A percentile compares a stretch with the other conserved stretches of the same genome.
These are phyloP conservation scores for Pseudocercospora fijiensis DNA, from an alignment of 2,329 filamentous ascomycete species.

Conservation along the genomic window DNA sequence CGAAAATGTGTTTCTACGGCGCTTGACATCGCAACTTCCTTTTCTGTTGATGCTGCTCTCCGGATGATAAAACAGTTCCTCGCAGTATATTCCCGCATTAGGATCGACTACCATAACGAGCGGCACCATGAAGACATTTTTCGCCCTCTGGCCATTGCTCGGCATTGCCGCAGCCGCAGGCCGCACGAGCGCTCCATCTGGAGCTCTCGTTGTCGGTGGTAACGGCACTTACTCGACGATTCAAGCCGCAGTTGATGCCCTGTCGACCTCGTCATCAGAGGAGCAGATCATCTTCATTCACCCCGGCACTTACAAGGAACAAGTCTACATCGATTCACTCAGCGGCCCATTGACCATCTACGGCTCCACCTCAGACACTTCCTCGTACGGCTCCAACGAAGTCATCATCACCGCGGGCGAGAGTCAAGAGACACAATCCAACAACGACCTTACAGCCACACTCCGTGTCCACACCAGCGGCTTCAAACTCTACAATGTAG, in stretches of 20 bases:
- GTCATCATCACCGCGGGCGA: conserved; percentile 55
- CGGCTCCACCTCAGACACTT: conserved; percentile 57
- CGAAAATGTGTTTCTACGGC: not conserved
- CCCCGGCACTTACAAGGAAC: conserved; percentile 60
- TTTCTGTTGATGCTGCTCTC: not conserved
- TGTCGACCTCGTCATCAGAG: conserved; percentile 52
- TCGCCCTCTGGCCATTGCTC: conserved; percentile 18
- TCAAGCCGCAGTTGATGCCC: conserved; percentile 58
- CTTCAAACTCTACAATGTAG: conserved; percentile 64
- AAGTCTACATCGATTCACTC: conserved; percentile 55
- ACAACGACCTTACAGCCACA: conserved; percentile 57
- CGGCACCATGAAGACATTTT: conserved; percentile 17
- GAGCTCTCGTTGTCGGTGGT: conserved; percentile 52
- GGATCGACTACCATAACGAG: not conserved
- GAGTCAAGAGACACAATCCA: conserved; percentile 49
- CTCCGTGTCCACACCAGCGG: conserved; percentile 50
- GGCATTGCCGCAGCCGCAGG: conserved; percentile 32
- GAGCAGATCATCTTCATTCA: conserved; percentile 63
- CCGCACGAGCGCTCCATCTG: conserved; percentile 50
- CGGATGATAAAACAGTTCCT: not conserved
- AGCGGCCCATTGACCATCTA: conserved; percentile 56
- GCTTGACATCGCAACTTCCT: not conserved
- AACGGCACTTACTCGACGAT: conserved; percentile 48
- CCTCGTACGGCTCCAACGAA: conserved; percentile 55
- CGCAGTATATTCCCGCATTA: not conserved